phyloP scores from a whole-genome alignment of 2,329 filamentous ascomycete genomes.

The Penicillium carneum region DNA sequence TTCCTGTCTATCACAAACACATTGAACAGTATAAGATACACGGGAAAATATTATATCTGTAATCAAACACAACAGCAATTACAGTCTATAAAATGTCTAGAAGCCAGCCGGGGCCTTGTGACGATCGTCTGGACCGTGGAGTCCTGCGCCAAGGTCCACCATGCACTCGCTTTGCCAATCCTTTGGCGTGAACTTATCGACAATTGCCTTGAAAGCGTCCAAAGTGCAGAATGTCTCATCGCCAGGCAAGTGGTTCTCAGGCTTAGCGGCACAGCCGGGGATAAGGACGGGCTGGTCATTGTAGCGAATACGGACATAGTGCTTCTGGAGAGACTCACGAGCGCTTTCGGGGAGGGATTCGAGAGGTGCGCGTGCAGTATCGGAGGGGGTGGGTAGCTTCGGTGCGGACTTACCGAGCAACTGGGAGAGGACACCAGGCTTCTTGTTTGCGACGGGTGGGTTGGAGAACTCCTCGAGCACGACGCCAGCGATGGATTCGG shows the following conservation, averaged over 20 bases:
- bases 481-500: constrained; percentile 25
- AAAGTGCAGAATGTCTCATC: constrained; percentile 91
- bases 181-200: constrained; percentile 84
- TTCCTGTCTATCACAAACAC: neutral
- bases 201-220: constrained; percentile 88
- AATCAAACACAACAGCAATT: constrained; percentile 7
- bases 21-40: neutral
- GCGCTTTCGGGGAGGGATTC: constrained; percentile 40
- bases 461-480: constrained; percentile 39
- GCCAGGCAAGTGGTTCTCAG: constrained; percentile 82
- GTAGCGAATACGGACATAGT: constrained; percentile 89
- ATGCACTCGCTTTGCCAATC: constrained; percentile 75
- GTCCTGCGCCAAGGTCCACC: constrained; percentile 62
- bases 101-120: constrained; percentile 50
- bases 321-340: constrained; percentile 57
- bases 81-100: constrained; percentile 33
- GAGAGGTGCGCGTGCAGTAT: constrained; percentile 46
- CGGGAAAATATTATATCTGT: neutral
- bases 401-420: constrained; percentile 34
- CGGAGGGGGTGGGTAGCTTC: constrained; percentile 33
- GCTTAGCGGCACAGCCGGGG: constrained; percentile 74
- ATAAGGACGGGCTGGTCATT: constrained; percentile 84
- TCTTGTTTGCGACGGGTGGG: constrained; percentile 36
- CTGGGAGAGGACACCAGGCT: constrained; percentile 44
- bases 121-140: constrained; percentile 56